Conservation (phyloP, 2,329 filamentous ascomycete genomes). For the Orbilia brochopaga region DNA sequence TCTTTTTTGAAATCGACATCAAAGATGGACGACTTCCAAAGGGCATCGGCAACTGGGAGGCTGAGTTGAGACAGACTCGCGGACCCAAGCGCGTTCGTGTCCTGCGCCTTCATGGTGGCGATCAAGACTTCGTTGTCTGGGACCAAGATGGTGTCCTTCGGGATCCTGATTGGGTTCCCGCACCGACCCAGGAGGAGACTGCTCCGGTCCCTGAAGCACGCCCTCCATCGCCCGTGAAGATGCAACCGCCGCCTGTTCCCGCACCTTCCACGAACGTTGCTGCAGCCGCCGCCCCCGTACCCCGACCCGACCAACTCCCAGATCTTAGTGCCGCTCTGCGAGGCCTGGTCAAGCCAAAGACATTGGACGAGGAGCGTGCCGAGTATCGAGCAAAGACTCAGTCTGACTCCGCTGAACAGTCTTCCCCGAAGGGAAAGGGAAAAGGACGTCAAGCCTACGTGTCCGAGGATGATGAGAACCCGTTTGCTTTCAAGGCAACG, state of each 20-base stretch:
- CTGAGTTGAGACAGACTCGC: slow-evolving; percentile 38
- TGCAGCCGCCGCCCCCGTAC: slow-evolving; percentile 2
- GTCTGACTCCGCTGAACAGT: background rate
- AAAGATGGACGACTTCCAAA: slow-evolving; percentile 42
- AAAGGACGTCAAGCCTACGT: background rate
- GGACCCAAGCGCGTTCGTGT: slow-evolving; percentile 35
- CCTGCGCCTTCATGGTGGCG: slow-evolving; percentile 20
- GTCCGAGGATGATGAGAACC: slow-evolving; percentile 8
- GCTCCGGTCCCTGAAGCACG: background rate
- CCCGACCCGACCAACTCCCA: slow-evolving; percentile 9
- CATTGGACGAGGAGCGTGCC: slow-evolving; percentile 4
- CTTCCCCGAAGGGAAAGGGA: background rate
- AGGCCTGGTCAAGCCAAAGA: slow-evolving; percentile 5
- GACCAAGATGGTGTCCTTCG: slow-evolving; percentile 30
- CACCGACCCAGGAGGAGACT: slow-evolving; percentile 1
- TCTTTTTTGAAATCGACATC: slow-evolving; percentile 47
- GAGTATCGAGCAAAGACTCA: background rate
- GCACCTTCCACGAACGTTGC: background rate
- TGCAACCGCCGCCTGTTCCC: too few relatives aligned
- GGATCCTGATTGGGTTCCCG: slow-evolving; percentile 34
- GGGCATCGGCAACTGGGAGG: slow-evolving; percentile 41
- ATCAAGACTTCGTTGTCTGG: slow-evolving; percentile 43
- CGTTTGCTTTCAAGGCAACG: slow-evolving; percentile 5
- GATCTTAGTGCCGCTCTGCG: slow-evolving; percentile 20
- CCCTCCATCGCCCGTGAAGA: too few relatives aligned